Percentiles rank a stretch among this genome's conserved stretches.
phyloP scores from a whole-genome alignment of 805 yeast genomes.

The Priceomyces medius region DNA sequence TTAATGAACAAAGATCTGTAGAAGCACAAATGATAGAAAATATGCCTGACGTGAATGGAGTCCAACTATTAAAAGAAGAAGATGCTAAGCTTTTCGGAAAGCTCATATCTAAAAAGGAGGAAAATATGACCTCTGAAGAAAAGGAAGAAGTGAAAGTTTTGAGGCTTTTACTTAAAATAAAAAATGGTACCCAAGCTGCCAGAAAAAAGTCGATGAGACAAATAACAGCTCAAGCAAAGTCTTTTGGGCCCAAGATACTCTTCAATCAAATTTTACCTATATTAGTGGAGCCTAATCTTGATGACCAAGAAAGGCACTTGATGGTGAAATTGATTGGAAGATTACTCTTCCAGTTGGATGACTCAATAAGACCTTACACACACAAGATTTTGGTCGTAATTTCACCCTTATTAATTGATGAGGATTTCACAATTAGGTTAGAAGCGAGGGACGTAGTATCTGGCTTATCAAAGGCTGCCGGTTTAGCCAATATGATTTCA shows the following conservation, averaged over 20 bases:
- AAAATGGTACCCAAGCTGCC: conserved; percentile 70
- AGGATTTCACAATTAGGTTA: conserved; percentile 66
- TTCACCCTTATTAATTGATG: conserved; percentile 78
- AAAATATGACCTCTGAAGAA: conserved; percentile 49
- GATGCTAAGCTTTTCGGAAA: conserved; percentile 73
- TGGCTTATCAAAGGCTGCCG: conserved; percentile 75
- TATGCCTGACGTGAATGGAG: conserved; percentile 62
- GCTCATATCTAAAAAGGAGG: conserved; percentile 31
- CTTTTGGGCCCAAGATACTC: conserved; percentile 66
- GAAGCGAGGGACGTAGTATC: conserved; percentile 81
- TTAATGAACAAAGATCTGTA: conserved; percentile 18
- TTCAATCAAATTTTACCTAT: conserved; percentile 76
- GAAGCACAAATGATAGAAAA: conserved; percentile 44
- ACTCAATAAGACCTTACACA: conserved; percentile 66
- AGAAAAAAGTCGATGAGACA: conserved; percentile 71
- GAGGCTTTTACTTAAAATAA: conserved; percentile 63
- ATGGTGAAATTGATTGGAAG: conserved; percentile 75
- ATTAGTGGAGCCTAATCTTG: conserved; percentile 66
- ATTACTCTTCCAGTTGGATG: conserved; percentile 63
- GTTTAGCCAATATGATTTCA: conserved; percentile 76
- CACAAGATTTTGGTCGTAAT: conserved; percentile 70
- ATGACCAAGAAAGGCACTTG: conserved; percentile 80
- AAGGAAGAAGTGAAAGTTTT: conserved; percentile 58
- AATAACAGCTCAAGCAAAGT: conserved; percentile 60
- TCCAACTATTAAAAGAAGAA: conserved; percentile 66